A percentile compares a stretch with the other conserved stretches of the same genome.
These are phyloP conservation scores for Ceratobasidium papillatum DNA, from an alignment of 1,284 basidiomycete genomes.

Conservation along the genomic window DNA sequence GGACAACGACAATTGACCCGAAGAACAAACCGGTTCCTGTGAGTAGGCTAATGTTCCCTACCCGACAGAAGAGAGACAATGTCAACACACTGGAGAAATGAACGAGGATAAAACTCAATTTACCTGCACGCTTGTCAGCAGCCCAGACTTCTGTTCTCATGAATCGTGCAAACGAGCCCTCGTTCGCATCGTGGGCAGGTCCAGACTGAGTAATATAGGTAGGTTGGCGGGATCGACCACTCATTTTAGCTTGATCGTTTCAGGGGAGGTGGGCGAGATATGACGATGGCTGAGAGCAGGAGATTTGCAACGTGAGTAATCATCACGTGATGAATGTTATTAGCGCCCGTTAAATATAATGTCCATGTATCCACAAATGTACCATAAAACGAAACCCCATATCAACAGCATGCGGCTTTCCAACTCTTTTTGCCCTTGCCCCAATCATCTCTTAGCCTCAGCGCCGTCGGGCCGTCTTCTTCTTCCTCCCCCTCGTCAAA, in stretches of 20 bases:
- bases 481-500: constrained; percentile 23
- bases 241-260: background rate
- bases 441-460: constrained; percentile 34
- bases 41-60: constrained; percentile 44
- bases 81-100: background rate
- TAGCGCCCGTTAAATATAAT: background rate
- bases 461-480: constrained; percentile 10
- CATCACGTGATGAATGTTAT: background rate
- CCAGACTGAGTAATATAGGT: constrained; percentile 21
- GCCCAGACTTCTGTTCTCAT: constrained; percentile 44
- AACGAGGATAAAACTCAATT: background rate
- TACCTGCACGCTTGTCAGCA: constrained; percentile 43
- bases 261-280: background rate
- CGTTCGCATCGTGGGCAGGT: constrained; percentile 19
- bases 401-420: constrained; percentile 33
- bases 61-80: background rate
- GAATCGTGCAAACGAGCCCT: constrained; percentile 43
- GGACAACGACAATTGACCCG: constrained; percentile 42
- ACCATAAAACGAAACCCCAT: background rate
- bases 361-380: background rate
- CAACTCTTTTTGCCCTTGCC: constrained; percentile 17
- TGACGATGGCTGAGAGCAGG: background rate
- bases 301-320: background rate
- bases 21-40: constrained; percentile 44
- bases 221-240: constrained; percentile 27